phyloP scores from a whole-genome alignment of 345 rosid species.

The Hibiscus trionum region DNA sequence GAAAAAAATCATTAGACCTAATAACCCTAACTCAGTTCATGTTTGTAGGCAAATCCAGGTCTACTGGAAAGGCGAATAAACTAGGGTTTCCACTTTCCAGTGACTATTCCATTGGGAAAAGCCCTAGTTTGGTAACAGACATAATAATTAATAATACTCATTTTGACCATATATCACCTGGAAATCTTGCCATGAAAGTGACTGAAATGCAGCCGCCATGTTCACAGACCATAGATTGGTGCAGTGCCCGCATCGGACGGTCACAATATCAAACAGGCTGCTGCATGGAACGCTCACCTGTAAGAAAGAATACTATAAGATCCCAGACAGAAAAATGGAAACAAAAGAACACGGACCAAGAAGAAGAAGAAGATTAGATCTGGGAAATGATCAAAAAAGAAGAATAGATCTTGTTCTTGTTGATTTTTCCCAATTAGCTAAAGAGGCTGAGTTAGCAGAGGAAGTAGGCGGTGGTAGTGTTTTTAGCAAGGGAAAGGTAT shows the following conservation, averaged over 20 bases:
- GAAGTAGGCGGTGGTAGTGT: slow-evolving; percentile 4
- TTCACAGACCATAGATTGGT: slow-evolving; percentile 91
- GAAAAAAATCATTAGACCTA: slow-evolving; percentile 32
- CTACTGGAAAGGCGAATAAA: slow-evolving; percentile 10
- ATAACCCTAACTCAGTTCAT: slow-evolving; percentile 27
- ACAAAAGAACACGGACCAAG: not conserved
- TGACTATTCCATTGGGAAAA: slow-evolving; percentile 6
- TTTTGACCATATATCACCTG: slow-evolving; percentile 35
- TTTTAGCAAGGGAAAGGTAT: slow-evolving; percentile 18
- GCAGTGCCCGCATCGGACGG: slow-evolving; percentile 99
- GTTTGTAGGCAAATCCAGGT: slow-evolving; percentile 18
- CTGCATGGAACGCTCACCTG: slow-evolving; percentile 98
- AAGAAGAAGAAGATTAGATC: too few species aligned
- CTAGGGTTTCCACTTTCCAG: slow-evolving; percentile 23
- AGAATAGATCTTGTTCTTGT: slow-evolving; percentile 1
- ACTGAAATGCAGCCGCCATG: slow-evolving; percentile 93
- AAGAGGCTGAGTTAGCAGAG: slow-evolving; percentile 6
- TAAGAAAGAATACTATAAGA: too few species aligned
- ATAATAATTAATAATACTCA: slow-evolving; percentile 7
- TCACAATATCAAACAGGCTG: slow-evolving; percentile 74
- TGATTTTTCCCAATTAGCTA: not conserved
- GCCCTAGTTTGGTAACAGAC: slow-evolving; percentile 25
- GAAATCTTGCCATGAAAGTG: slow-evolving; percentile 62
- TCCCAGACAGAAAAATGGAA: not conserved
- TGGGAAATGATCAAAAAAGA: not conserved